Percentiles rank a stretch among this genome's conserved stretches.
These are phyloP conservation scores for Cladophialophora chaetospira DNA, from an alignment of 2,329 filamentous ascomycete genomes.

Conservation along the genomic window DNA sequence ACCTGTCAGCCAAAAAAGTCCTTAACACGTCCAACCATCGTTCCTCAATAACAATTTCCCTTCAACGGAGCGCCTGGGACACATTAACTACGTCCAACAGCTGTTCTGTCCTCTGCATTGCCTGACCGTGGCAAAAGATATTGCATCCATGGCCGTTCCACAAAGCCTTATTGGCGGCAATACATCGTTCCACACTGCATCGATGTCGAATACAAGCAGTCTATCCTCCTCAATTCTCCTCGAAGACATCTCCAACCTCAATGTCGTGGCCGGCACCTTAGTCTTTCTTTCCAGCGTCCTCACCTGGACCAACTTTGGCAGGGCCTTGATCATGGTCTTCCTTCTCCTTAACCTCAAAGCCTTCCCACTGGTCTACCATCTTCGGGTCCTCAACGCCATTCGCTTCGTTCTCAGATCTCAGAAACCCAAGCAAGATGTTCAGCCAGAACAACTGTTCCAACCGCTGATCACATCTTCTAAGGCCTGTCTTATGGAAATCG, in stretches of 20 bases:
- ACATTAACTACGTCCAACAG: neutral
- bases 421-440: constrained; percentile 45
- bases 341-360: constrained; percentile 70
- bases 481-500: constrained; percentile 73
- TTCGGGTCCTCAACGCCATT: constrained; percentile 56
- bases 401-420: constrained; percentile 56
- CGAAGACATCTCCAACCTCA: neutral
- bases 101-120: neutral
- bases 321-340: constrained; percentile 47
- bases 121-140: neutral
- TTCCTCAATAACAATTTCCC: no score
- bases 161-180: neutral
- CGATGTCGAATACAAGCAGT: neutral
- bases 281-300: neutral
- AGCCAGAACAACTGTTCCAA: constrained; percentile 62
- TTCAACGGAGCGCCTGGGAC: neutral
- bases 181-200: neutral
- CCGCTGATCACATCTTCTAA: constrained; percentile 68
- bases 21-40: no score
- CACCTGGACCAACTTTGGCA: constrained; percentile 15
- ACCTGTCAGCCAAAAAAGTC: no score
- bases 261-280: neutral
- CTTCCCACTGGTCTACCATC: constrained; percentile 74
- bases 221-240: neutral
- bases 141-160: neutral